Evolutionary conservation across 148 eudicot species (phyloP).

Genomic region (Pouteria glomerata): DNA sequence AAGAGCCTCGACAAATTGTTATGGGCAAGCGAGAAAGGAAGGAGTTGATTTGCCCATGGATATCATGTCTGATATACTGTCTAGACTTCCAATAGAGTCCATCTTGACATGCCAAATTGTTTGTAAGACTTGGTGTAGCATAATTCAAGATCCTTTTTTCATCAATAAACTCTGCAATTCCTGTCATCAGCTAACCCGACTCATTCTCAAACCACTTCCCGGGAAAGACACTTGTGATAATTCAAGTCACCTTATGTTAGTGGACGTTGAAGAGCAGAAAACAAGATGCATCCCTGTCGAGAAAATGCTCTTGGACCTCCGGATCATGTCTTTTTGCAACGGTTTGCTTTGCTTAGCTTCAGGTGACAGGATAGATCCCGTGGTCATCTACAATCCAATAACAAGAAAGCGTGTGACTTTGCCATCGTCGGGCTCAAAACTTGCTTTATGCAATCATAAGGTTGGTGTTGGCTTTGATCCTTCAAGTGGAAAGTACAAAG

Average conservation of each 20-base stretch:
- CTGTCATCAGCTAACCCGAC: neutral
- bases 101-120: neutral
- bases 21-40: slow-evolving; percentile 4
- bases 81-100: slow-evolving; percentile 2
- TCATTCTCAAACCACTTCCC: slow-evolving; percentile 4
- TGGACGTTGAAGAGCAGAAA: neutral
- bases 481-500: neutral
- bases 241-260: neutral
- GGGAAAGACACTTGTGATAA: neutral
- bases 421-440: neutral
- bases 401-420: neutral
- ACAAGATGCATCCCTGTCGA: neutral
- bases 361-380: neutral
- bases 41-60: neutral
- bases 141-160: slow-evolving; percentile 4
- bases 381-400: neutral
- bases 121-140: neutral
- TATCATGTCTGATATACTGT: neutral
- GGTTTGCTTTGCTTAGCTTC: neutral
- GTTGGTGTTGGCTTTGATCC: neutral
- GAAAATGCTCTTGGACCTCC: neutral
- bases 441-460: neutral
- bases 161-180: neutral
- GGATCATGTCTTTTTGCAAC: neutral
- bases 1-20: neutral